Conservation (phyloP, 208 protist genomes). For the Leishmania gerbilli region DNA sequence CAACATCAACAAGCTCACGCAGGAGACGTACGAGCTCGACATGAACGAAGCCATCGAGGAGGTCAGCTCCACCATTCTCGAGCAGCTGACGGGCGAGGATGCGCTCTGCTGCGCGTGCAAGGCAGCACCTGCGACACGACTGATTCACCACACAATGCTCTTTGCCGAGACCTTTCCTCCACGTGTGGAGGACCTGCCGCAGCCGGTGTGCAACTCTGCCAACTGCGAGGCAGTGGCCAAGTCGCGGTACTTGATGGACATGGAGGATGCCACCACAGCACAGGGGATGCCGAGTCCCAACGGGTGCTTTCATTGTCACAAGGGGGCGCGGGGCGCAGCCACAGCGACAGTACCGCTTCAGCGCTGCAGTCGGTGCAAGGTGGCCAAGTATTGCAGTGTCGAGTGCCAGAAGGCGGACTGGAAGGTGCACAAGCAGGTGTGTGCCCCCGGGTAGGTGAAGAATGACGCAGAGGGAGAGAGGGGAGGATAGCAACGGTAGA, state of each 20-base stretch:
- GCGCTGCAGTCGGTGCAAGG: conserved; percentile 71
- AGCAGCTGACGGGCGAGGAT: conserved; percentile 43
- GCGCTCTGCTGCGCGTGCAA: conserved; percentile 46
- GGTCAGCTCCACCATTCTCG: conserved; percentile 46
- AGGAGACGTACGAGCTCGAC: conserved; percentile 38
- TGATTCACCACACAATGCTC: conserved; percentile 68
- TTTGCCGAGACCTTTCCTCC: conserved; percentile 49
- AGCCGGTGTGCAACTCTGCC: conserved; percentile 42
- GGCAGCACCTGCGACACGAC: conserved; percentile 34
- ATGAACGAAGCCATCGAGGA: conserved; percentile 39
- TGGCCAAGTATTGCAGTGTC: conserved; percentile 69
- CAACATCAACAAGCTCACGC: conserved; percentile 42
- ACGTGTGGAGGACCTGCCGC: conserved; percentile 55
- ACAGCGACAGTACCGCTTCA: conserved; percentile 29
- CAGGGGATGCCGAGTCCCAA: conserved; percentile 29
- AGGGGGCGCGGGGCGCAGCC: conserved; percentile 8
- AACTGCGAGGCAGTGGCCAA: conserved; percentile 39
- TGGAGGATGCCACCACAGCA: conserved; percentile 39
- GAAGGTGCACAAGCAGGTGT: conserved; percentile 62
- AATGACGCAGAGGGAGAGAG: not conserved
- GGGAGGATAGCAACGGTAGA: not conserved
- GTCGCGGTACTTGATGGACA: conserved; percentile 46
- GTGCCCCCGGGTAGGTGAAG: conserved; percentile 12
- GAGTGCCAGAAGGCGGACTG: conserved; percentile 69
- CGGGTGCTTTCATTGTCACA: conserved; percentile 52